Conservation (phyloP, 257 asterid genomes). For the Solanum pimpinellifolium region DNA sequence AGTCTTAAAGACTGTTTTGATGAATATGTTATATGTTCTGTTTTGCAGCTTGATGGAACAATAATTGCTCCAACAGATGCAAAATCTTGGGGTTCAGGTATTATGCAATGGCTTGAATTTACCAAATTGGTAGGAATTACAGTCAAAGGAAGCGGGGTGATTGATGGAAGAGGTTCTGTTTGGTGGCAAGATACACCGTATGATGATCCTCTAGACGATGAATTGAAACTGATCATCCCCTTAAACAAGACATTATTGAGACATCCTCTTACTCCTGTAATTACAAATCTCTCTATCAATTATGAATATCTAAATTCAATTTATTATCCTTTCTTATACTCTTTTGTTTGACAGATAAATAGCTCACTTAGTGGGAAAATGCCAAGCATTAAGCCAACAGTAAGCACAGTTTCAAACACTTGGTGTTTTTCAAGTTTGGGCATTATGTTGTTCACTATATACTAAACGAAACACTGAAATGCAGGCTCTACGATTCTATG, state of each 20-base stretch:
- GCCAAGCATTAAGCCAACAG: constrained; percentile 90
- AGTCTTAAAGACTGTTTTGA: background rate
- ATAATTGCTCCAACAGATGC: constrained; percentile 71
- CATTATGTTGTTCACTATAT: background rate
- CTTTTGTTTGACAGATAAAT: constrained; percentile 21
- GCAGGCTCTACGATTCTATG: constrained; percentile 84
- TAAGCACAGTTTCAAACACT: constrained; percentile 19
- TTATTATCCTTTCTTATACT: background rate
- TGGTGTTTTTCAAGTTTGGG: background rate
- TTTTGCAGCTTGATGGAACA: constrained; percentile 74
- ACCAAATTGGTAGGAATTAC: constrained; percentile 79
- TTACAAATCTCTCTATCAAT: background rate
- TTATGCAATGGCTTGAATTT: constrained; percentile 75
- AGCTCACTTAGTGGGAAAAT: constrained; percentile 41
- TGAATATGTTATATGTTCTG: background rate
- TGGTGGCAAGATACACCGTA: constrained; percentile 72
- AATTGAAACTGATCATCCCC: constrained; percentile 57
- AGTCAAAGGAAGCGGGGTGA: constrained; percentile 54
- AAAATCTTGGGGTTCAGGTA: constrained; percentile 75
- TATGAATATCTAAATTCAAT: background rate
- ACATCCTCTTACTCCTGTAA: constrained; percentile 46
- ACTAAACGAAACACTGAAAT: background rate
- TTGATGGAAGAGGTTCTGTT: constrained; percentile 80
- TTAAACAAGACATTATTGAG: constrained; percentile 26
- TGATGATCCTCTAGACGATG: constrained; percentile 66